Evolutionary conservation across 176 grass and related monocot species (phyloP), one percentile per base, ranked within the genome.

Genomic region (Carex scoparia): DNA sequence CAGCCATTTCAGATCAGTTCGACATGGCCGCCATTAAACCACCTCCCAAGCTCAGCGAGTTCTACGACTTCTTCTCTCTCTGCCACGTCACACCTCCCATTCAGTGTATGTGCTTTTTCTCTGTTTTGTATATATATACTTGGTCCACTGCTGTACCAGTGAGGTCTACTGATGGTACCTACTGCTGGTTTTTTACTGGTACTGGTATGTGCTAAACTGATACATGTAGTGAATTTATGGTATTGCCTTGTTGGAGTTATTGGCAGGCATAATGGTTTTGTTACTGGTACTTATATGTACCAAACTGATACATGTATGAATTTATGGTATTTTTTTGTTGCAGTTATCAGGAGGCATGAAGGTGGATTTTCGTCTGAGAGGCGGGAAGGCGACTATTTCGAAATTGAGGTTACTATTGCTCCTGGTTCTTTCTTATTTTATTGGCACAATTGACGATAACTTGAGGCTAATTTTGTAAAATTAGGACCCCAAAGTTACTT

Each of bases 11-110:
- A 59, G 91, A 90, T 83, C 87, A 87, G 87, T 91, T 95, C 81
- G 96, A 99, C 88, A 99, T 99, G 97, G 87, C 87, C 31, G 93
- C 97, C 69, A 99, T 99, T 80, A 86, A 86, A 3, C 90, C 90
- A 44, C 87, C 91, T 69, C 88, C 97, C 9, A 99, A 88, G 90
- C 88, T 99, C 12, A 87, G 91, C 23, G 91, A 99, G 42, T 99
- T 99, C 88, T 99, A 99, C 80, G 93, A 99, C 63, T 99, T 99
- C 93, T 92, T 99, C 93, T 99, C 97, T 76, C 93, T 99, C 90
- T 83, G 91, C 10, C 87, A 99, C 58, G 66, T 99, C 83, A 89
- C 86, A 2, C 85, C 93, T 75, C 97, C 97, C 31, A 84, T 99
- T 81, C 91, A 92, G 63, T 96, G 97, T 98, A 94, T 81, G 84